Conservation (phyloP, 331 rosid genomes). For the Pyrus hybrid region DNA sequence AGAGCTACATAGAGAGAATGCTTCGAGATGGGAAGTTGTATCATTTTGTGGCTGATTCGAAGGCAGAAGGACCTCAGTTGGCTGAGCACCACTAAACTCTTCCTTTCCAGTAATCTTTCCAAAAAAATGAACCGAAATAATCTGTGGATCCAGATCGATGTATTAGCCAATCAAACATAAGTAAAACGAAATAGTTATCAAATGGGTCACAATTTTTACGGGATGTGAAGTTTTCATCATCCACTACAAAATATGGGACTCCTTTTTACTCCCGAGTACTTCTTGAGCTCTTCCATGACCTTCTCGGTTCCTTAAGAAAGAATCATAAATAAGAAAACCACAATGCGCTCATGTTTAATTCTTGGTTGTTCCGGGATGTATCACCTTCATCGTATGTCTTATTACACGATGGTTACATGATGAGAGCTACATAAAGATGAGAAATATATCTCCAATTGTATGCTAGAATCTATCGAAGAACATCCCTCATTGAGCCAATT, state of each 20-base stretch:
- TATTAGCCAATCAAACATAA: too few relatives aligned
- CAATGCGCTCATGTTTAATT: too few relatives aligned
- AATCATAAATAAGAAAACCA: too few relatives aligned
- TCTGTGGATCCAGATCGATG: too few relatives aligned
- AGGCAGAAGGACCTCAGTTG: constrained; percentile 58
- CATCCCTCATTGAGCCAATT: constrained; percentile 50
- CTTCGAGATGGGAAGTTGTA: neutral
- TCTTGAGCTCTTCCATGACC: constrained; percentile 65
- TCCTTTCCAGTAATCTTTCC: constrained; percentile 58
- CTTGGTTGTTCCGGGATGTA: too few relatives aligned
- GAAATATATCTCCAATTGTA: neutral
- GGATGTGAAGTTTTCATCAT: constrained; percentile 13
- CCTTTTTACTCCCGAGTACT: constrained; percentile 36
- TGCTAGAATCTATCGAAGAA: neutral
- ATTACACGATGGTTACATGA: neutral
- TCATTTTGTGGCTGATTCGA: constrained; percentile 45
- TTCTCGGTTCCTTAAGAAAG: constrained; percentile 5
- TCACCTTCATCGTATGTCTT: too few relatives aligned
- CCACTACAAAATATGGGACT: constrained; percentile 61
- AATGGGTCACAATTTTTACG: neutral
- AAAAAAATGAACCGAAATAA: neutral
- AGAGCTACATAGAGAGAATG: neutral
- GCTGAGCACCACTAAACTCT: constrained; percentile 57
- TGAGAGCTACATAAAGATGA: neutral
- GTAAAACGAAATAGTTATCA: neutral